Evolutionary conservation across 2,329 filamentous ascomycete genomes (phyloP).

Genomic region (Ustulina deusta): DNA sequence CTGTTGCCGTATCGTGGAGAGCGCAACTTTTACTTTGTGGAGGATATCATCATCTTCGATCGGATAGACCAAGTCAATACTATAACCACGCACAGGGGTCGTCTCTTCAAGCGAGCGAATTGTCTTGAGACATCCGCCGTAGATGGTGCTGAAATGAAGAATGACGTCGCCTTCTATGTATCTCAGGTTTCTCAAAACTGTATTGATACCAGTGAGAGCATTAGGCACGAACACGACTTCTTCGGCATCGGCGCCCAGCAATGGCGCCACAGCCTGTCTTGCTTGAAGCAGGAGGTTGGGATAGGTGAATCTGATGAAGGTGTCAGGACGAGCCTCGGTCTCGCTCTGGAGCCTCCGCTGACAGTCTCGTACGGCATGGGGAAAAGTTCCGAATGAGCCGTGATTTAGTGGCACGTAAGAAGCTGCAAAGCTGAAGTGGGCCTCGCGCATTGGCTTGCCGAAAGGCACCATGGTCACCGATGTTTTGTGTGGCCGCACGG

Average conservation of each 20-base stretch:
- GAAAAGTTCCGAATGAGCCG: constrained; percentile 77
- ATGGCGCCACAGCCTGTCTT: constrained; percentile 68
- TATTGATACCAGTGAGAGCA: constrained; percentile 76
- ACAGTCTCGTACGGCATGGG: constrained; percentile 64
- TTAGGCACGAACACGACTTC: constrained; percentile 78
- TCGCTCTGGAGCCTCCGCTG: constrained; percentile 66
- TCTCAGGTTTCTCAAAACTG: constrained; percentile 72
- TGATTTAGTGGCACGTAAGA: constrained; percentile 54
- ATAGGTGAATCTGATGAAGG: constrained; percentile 72
- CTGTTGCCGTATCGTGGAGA: constrained; percentile 59
- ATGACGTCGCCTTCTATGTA: constrained; percentile 73
- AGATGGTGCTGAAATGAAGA: constrained; percentile 75
- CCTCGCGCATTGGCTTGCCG: constrained; percentile 48
- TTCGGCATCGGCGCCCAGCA: constrained; percentile 69
- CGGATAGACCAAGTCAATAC: constrained; percentile 70
- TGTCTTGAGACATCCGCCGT: constrained; percentile 74
- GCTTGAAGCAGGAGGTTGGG: constrained; percentile 66
- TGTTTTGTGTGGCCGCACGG: no score
- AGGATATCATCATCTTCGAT: constrained; percentile 70
- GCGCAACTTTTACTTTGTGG: constrained; percentile 62
- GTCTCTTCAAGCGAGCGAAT: constrained; percentile 71
- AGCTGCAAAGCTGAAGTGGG: constrained; percentile 50
- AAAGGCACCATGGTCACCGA: constrained; percentile 39
- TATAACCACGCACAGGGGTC: constrained; percentile 55
- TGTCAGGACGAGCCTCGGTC: constrained; percentile 72